Evolutionary conservation across 148 eudicot species (phyloP).

Genomic region (Diospyros lotus): DNA sequence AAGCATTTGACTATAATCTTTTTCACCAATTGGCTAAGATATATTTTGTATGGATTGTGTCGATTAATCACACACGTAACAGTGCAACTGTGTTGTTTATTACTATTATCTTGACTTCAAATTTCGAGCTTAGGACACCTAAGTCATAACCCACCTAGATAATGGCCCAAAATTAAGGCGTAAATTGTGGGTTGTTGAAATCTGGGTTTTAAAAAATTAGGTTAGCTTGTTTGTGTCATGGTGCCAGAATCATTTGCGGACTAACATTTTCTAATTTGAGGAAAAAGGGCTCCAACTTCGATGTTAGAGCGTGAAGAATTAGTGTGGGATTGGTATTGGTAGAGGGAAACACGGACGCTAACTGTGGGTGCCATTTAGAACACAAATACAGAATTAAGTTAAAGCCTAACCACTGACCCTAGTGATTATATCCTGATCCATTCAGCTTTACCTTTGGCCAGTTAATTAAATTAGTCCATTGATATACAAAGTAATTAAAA

Average conservation of each 20-base stretch:
- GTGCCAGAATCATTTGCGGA: slow-evolving; percentile 5
- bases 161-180: slow-evolving; percentile 31
- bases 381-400: slow-evolving; percentile 10
- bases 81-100: neutral
- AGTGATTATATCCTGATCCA: too few species aligned
- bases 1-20: slow-evolving; percentile 17
- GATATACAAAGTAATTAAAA: too few species aligned
- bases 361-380: neutral
- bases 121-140: slow-evolving; percentile 11
- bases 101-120: neutral
- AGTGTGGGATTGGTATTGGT: slow-evolving; percentile 9
- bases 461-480: too few species aligned
- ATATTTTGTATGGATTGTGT: too few species aligned
- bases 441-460: too few species aligned
- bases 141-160: slow-evolving; percentile 22
- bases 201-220: neutral
- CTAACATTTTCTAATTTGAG: neutral
- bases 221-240: neutral
- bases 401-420: neutral
- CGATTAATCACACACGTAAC: too few species aligned
- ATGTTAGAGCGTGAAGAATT: neutral
- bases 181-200: slow-evolving; percentile 30
- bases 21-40: slow-evolving; percentile 5
- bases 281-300: slow-evolving; percentile 4
- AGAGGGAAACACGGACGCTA: slow-evolving; percentile 39